These are phyloP conservation scores for Apiospora phragmitis DNA, from an alignment of 2,329 filamentous ascomycete species.

Conservation along the genomic window DNA sequence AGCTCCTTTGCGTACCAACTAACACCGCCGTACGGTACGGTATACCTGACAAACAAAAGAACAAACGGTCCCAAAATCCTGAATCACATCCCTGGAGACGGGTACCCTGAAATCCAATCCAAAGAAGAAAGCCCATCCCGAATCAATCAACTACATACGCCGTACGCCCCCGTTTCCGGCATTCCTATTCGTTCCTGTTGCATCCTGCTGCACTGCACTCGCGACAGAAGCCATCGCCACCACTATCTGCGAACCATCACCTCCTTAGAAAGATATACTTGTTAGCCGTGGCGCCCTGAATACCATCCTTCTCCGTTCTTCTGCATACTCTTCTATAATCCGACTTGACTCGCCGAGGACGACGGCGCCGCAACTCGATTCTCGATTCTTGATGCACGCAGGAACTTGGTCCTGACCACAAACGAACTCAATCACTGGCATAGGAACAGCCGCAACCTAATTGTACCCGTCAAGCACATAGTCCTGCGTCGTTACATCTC, in stretches of 20 bases:
- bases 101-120: background rate
- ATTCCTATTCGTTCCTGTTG: background rate
- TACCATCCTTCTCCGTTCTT: background rate
- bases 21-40: background rate
- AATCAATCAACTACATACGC: constrained; percentile 5
- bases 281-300: background rate
- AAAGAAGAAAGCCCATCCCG: background rate
- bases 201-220: background rate
- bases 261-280: background rate
- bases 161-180: constrained; percentile 3
- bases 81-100: constrained; percentile 3
- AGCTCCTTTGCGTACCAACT: background rate
- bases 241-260: background rate
- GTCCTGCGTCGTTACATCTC: background rate
- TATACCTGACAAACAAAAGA: constrained; percentile 9
- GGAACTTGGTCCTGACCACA: background rate
- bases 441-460: background rate
- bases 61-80: constrained; percentile 7
- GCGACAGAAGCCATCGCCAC: background rate
- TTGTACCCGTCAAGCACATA: background rate
- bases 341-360: background rate
- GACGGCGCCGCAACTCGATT: background rate
- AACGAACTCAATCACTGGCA: background rate
- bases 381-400: background rate
- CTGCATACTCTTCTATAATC: background rate